phyloP scores from a whole-genome alignment of 2,329 filamentous ascomycete genomes.

The Neurospora crassa region DNA sequence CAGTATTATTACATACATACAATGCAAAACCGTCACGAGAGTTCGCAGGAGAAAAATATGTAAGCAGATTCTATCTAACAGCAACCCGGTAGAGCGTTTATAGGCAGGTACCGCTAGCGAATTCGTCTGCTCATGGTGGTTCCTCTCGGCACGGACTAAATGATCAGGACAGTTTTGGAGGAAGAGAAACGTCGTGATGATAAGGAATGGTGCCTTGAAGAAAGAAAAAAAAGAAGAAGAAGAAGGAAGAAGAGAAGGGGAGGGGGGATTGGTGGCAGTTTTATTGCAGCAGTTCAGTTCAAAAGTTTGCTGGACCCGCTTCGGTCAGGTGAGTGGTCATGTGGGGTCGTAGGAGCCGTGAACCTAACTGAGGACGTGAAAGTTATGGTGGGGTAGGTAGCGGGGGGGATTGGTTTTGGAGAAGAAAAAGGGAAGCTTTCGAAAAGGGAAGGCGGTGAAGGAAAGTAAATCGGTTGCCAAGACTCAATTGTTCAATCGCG shows the following conservation, averaged over 20 bases:
- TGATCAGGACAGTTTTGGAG: conserved; percentile 76
- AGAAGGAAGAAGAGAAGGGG: conserved; percentile 18
- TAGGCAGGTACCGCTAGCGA: conserved; percentile 91
- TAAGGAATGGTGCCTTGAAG: conserved; percentile 79
- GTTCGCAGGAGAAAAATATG: conserved; percentile 33
- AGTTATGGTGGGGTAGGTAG: conserved; percentile 2
- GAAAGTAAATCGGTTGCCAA: neutral
- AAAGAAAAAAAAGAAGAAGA: conserved; percentile 24
- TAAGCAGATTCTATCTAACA: conserved; percentile 97
- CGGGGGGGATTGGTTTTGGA: neutral
- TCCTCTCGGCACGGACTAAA: conserved; percentile 80
- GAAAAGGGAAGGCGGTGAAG: conserved; percentile 13
- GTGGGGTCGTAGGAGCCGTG: neutral
- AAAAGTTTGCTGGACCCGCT: neutral
- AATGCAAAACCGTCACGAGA: no score
- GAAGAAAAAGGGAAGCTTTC: conserved; percentile 2
- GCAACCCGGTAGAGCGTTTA: conserved; percentile 57
- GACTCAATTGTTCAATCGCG: conserved; percentile 13
- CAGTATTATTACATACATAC: no score
- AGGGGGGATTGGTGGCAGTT: neutral
- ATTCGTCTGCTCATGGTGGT: conserved; percentile 67
- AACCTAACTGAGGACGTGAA: no score
- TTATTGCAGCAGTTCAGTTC: neutral
- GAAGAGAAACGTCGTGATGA: conserved; percentile 69
- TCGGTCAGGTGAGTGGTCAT: neutral